A percentile compares a stretch with the other conserved stretches of the same genome.
Evolutionary conservation across 805 yeast genomes (phyloP).

Genomic region (Pichia pseudocactophila): DNA sequence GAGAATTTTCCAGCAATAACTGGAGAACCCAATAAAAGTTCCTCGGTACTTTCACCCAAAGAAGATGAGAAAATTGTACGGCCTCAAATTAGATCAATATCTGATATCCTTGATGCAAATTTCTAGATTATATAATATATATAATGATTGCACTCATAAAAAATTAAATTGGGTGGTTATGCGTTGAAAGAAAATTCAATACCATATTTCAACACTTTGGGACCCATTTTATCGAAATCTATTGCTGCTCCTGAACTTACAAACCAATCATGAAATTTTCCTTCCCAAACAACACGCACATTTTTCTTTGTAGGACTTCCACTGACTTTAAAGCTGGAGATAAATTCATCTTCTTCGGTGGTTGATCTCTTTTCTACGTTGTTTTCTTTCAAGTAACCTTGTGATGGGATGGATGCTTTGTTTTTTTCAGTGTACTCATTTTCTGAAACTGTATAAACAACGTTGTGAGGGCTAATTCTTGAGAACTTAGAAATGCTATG

Average conservation of each 20-base stretch:
- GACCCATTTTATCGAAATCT: slow-evolving; percentile 28
- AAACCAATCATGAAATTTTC: slow-evolving; percentile 70
- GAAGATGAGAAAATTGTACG: too few relatives aligned
- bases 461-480: slow-evolving; percentile 4
- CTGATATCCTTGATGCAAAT: too few relatives aligned
- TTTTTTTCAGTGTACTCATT: slow-evolving; percentile 2
- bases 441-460: slow-evolving; percentile 7
- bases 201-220: slow-evolving; percentile 44
- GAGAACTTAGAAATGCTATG: background rate
- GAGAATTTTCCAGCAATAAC: too few relatives aligned
- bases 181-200: slow-evolving; percentile 55
- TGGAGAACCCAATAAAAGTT: too few relatives aligned
- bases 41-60: too few relatives aligned
- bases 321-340: slow-evolving; percentile 65
- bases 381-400: too few relatives aligned
- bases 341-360: slow-evolving; percentile 5
- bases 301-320: slow-evolving; percentile 58
- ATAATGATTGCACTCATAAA: too few relatives aligned
- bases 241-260: slow-evolving; percentile 65
- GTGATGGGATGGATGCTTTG: background rate
- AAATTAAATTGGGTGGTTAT: slow-evolving; percentile 20
- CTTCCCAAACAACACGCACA: slow-evolving; percentile 76
- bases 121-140: too few relatives aligned
- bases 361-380: background rate
- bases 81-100: too few relatives aligned